These are phyloP conservation scores for Leishmania mexicana DNA, from an alignment of 208 protist species.

Conservation along the genomic window DNA sequence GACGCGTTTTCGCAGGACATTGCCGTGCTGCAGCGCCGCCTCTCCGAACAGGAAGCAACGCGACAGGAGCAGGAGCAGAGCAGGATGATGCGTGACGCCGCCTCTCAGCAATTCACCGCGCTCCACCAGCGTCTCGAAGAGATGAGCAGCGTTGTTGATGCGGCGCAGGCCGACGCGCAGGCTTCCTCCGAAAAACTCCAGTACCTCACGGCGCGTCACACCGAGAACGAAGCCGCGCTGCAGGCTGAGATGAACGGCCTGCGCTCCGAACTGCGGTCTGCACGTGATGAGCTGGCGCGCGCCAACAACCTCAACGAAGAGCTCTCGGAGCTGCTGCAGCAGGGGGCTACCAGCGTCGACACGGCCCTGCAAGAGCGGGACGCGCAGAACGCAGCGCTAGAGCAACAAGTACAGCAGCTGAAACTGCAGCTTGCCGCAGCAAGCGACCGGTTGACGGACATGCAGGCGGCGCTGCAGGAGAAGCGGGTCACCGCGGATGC, in stretches of 20 bases:
- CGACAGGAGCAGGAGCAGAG: conserved; percentile 26
- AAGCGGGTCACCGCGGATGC: conserved; percentile 14
- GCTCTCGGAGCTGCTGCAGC: conserved; percentile 45
- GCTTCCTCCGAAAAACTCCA: conserved; percentile 18
- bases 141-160: conserved; percentile 33
- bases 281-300: conserved; percentile 24
- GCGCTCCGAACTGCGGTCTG: conserved; percentile 20
- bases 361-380: conserved; percentile 41
- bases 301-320: conserved; percentile 44
- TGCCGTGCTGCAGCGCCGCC: conserved; percentile 21
- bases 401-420: conserved; percentile 39
- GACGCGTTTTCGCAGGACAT: conserved; percentile 39
- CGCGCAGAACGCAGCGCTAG: conserved; percentile 19
- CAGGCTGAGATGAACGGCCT: conserved; percentile 14
- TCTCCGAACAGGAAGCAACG: conserved; percentile 24
- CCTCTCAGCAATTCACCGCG: conserved; percentile 29
- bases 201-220: conserved; percentile 8
- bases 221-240: conserved; percentile 10
- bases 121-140: conserved; percentile 33
- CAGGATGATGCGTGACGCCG: conserved; percentile 23
- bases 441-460: conserved; percentile 28
- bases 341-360: conserved; percentile 58
- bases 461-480: conserved; percentile 19
- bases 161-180: conserved; percentile 35
- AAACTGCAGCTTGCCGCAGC: conserved; percentile 34